A percentile compares a stretch with the other conserved stretches of the same genome.
Evolutionary conservation across 768 basidiomycete species (phyloP).

Genomic region (Rickenella mellea): DNA sequence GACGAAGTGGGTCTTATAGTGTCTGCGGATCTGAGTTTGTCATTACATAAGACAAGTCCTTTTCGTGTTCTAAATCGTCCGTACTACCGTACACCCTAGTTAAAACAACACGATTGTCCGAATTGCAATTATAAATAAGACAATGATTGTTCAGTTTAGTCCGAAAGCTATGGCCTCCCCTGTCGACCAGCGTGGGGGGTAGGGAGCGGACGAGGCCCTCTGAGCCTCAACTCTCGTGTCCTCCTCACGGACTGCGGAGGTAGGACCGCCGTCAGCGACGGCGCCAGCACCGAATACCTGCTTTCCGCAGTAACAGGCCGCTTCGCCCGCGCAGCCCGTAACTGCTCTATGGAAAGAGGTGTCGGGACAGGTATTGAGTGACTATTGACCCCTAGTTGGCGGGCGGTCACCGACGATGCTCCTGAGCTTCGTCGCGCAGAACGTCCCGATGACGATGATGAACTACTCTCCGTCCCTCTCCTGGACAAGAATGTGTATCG

Average conservation of each 20-base stretch:
- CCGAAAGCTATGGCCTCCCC: constrained; percentile 2
- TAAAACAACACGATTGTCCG: neutral
- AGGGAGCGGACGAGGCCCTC: no score
- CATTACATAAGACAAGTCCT: no score
- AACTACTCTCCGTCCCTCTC: neutral
- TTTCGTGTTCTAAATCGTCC: no score
- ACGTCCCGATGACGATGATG: neutral
- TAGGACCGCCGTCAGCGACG: no score
- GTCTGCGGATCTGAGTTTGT: no score
- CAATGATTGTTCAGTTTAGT: constrained; percentile 7
- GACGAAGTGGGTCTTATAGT: neutral
- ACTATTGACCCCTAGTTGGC: neutral
- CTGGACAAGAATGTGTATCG: neutral
- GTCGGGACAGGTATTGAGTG: neutral
- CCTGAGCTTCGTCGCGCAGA: neutral
- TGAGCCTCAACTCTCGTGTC: no score
- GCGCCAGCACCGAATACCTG: no score
- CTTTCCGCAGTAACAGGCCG: no score
- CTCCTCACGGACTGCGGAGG: no score
- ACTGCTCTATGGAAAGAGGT: no score
- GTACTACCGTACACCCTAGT: neutral
- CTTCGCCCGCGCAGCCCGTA: no score
- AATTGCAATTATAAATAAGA: neutral
- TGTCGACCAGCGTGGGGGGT: neutral
- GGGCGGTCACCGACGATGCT: neutral